Evolutionary conservation across 139 green algal species (phyloP).

Genomic region (Chlorella sp.): DNA sequence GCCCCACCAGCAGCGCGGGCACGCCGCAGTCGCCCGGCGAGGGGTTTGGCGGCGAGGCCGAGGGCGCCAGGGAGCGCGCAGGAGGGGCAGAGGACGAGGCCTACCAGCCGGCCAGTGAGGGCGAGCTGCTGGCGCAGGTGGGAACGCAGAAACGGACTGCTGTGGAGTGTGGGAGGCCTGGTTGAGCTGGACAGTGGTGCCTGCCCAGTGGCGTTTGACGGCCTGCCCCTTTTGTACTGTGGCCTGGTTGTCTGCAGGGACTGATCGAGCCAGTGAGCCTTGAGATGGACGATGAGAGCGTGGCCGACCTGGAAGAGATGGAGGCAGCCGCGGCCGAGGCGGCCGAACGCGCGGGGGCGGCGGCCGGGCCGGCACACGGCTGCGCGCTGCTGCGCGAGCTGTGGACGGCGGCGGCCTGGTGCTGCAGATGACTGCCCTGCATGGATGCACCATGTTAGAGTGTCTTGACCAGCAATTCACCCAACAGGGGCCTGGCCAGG

Average conservation of each 20-base stretch:
- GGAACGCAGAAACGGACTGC: too few species aligned
- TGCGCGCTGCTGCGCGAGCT: constrained; percentile 52
- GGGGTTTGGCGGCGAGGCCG: too few species aligned
- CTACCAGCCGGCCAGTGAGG: constrained; percentile 46
- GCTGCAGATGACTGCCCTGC: too few species aligned
- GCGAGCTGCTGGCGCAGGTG: constrained; percentile 37
- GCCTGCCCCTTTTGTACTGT: too few species aligned
- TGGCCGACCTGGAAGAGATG: constrained; percentile 50
- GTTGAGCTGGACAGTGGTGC: constrained; percentile 8
- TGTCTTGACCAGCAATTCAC: too few species aligned
- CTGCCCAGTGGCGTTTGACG: too few species aligned
- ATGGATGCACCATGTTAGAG: too few species aligned
- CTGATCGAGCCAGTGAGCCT: constrained; percentile 51
- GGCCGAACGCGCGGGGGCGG: not conserved
- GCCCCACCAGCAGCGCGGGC: constrained; percentile 23
- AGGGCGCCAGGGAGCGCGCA: too few species aligned
- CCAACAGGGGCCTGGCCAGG: too few species aligned
- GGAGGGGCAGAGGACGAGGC: constrained; percentile 21
- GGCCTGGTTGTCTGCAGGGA: not conserved
- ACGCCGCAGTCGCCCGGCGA: constrained; percentile 8
- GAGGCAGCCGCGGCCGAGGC: not conserved
- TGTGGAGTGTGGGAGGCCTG: constrained; percentile 17
- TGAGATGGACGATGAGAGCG: constrained; percentile 54
- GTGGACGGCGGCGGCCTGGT: constrained; percentile 39
- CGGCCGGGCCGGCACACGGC: constrained; percentile 32